These are phyloP conservation scores for Verbena officinalis DNA, from an alignment of 257 asterid species.

Conservation along the genomic window DNA sequence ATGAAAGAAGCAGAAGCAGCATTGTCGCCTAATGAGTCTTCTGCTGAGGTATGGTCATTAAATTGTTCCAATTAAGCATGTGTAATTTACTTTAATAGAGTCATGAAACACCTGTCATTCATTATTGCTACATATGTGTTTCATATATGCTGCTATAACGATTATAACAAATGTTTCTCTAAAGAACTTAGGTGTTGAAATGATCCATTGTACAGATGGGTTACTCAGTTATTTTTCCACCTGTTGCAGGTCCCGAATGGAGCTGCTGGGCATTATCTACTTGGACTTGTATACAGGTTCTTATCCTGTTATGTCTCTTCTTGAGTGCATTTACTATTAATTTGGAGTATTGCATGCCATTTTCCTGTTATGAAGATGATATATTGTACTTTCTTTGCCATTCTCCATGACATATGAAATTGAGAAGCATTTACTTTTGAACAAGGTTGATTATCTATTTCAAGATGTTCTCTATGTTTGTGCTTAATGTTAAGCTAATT, in stretches of 20 bases:
- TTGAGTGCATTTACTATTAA: slow-evolving; percentile 8
- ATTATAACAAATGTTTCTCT: slow-evolving; percentile 3
- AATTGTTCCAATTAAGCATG: not conserved
- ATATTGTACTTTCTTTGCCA: not conserved
- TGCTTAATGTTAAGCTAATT: slow-evolving; percentile 5
- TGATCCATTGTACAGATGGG: slow-evolving; percentile 23
- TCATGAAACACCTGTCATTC: not conserved
- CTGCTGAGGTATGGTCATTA: slow-evolving; percentile 60
- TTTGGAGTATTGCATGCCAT: slow-evolving; percentile 11
- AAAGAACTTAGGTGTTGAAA: slow-evolving; percentile 8
- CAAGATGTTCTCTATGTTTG: not conserved
- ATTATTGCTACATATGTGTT: slow-evolving; percentile 10
- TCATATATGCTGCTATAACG: slow-evolving; percentile 6
- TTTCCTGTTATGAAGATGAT: slow-evolving; percentile 3
- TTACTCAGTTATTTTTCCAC: slow-evolving; percentile 25
- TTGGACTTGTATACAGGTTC: slow-evolving; percentile 96
- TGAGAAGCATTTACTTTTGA: slow-evolving; percentile 10
- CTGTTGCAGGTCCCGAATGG: slow-evolving; percentile 89
- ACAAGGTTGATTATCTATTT: not conserved
- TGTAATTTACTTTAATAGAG: slow-evolving; percentile 8
- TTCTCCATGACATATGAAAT: not conserved
- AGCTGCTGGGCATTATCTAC: slow-evolving; percentile 97
- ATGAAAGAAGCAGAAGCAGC: slow-evolving; percentile 86
- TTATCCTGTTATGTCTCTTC: slow-evolving; percentile 20
- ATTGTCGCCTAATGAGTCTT: slow-evolving; percentile 69